Evolutionary conservation across 129 eudicot species (phyloP), one percentile per base, ranked within the genome.

Genomic region (Artemisia annua): DNA sequence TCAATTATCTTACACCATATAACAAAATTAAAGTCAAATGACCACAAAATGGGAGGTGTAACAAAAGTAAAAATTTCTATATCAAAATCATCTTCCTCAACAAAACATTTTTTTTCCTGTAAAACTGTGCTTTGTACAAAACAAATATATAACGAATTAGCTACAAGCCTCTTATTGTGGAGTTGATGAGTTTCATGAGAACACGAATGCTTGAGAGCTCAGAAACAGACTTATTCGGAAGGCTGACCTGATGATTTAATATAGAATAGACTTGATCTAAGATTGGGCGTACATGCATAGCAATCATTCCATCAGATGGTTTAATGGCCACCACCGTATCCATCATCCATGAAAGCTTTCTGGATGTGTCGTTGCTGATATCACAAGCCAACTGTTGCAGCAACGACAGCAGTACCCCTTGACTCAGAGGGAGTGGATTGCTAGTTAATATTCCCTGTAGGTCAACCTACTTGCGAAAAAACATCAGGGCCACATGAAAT

Each of bases 361-460:
- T 20, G 22, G 22, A 20, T 20, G 22, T 20, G 22, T 20, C 22
- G 19, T 81, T 86, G 70, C 76, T 74, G 6, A 90, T 83, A 76
- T 90, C 99, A 68, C 91, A 94, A 3, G 99, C 87, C 75, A 94
- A 75, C 63, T 94, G 99, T 69, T 94, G 99, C 63, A 90, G 81
- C 54, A 94, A 94, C 3, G 99, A 90, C 26, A 90, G 96, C 11
- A 94, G 82, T 11, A 94, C 99, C 18, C 99, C 97, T 86, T 94
- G 99, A 75, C 97, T 90, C 80, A 94, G 32, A n/a, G 99, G 93
- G 2, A 88, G 68, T 16, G 99, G 90, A 30, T 83, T 83, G 75
- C 78, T 72, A 2, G 88, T 72, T 79, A 90, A 72, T 20, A 94
- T 73, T 76, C 86, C 83, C 15, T 86, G 90, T 63, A 94, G 77